Evolutionary conservation across 2,329 filamentous ascomycete genomes (phyloP), one percentile per base, ranked within the genome.

Genomic region (Trichocomaceae sp.): DNA sequence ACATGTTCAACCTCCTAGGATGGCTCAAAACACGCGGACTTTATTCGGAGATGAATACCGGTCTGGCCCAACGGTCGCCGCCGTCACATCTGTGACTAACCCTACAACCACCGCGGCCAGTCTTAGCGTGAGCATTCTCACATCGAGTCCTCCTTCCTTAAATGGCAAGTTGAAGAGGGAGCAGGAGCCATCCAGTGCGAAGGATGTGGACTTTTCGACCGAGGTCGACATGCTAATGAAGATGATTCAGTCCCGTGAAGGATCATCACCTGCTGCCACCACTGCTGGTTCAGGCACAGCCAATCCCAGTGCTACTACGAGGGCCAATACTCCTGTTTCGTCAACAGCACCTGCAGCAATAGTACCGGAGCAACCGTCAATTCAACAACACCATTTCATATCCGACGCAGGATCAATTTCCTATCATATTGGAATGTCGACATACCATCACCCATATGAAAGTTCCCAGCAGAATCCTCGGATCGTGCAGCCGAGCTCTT

Each of bases 141-240:
- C 51, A 13, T 33, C 51, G 15, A 45, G 37, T 12, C 47, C 51
- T 2, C 44, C 44, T 31, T 39, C 45, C 29, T 47, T 44, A 23
- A 47, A 42, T 31, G 22, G 22, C 26, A 48, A 29, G n/a, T 15
- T 53, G 19, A 52, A 50, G 33, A 42, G 51, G 22, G 55, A 54
- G 17, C 41, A 54, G 12, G 50, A 50, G 5, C 19, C 55, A 3
- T 49, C 56, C 19, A 20, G 13, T 13, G 39, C 33, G 4, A 72
- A 59, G 2, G 75, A 81, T n/a, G 73, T 83, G 39, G 79, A 81
- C 57, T 92, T 91, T 67, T 80, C 82, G n/a, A 96, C 90, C 0
- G 83, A 89, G 57, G 84, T 96, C 37, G 91, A 96, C 67, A 85
- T 84, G 42, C 74, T 97, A 42, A 95, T 96, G 90, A 90, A 86